phyloP scores from a whole-genome alignment of 305 asterid genomes.

The Fraxinus albicans region DNA sequence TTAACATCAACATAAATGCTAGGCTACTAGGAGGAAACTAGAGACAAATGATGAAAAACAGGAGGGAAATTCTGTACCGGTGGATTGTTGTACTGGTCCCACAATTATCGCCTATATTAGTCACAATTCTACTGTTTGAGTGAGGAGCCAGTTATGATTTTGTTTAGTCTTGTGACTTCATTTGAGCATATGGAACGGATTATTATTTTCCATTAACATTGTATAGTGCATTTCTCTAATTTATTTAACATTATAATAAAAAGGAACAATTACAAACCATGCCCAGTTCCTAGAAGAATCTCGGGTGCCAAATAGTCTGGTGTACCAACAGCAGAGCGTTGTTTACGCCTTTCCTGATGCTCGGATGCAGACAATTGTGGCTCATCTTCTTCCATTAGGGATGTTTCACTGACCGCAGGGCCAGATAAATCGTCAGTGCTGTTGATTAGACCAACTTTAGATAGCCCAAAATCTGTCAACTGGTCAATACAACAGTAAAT shows the following conservation, averaged over 20 bases:
- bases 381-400: slow-evolving; percentile 93
- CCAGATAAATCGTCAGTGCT: slow-evolving; percentile 98
- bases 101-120: not conserved
- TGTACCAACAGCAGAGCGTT: slow-evolving; percentile 99
- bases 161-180: not conserved
- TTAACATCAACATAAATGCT: not conserved
- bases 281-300: slow-evolving; percentile 99
- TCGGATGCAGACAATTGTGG: slow-evolving; percentile 61
- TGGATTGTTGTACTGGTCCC: not conserved
- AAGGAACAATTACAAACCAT: slow-evolving; percentile 60
- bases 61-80: not conserved
- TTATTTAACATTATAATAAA: slow-evolving; percentile 12
- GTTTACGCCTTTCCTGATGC: slow-evolving; percentile 78
- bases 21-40: not conserved
- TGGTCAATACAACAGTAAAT: slow-evolving; percentile 29
- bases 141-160: not conserved
- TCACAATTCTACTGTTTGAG: not conserved
- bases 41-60: not conserved
- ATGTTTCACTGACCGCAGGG: slow-evolving; percentile 88
- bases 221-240: not conserved
- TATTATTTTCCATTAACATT: slow-evolving; percentile 5
- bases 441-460: slow-evolving; percentile 97
- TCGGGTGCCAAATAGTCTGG: slow-evolving; percentile 99
- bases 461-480: slow-evolving; percentile 99
- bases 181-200: not conserved